These are phyloP conservation scores for Cadophora malorum DNA, from an alignment of 2,329 filamentous ascomycete genomes.

Conservation along the genomic window DNA sequence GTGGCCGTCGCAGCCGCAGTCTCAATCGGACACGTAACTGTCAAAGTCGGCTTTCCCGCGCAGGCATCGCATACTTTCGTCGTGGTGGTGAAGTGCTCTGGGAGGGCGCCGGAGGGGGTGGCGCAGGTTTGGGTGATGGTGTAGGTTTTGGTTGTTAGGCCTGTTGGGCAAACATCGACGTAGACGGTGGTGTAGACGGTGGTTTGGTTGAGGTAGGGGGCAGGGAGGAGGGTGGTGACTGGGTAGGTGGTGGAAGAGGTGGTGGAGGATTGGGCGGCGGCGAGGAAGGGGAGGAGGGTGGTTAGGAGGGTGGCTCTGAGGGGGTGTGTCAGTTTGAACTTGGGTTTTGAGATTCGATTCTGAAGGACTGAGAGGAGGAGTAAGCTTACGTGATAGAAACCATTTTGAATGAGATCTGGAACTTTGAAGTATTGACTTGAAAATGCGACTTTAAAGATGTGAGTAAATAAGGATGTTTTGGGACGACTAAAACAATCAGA, in stretches of 20 bases:
- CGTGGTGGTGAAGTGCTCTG: conserved; percentile 10
- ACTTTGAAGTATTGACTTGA: not conserved
- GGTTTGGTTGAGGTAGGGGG: not conserved
- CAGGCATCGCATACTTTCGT: conserved; percentile 14
- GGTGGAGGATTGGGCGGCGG: not conserved
- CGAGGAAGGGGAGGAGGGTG: not conserved
- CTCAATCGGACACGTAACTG: conserved; percentile 11
- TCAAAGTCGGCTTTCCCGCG: conserved; percentile 7
- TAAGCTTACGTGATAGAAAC: conserved; percentile 1
- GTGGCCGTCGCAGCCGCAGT: not conserved
- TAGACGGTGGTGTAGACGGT: conserved; percentile 18
- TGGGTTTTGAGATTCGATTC: not conserved
- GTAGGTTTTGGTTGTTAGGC: conserved; percentile 19
- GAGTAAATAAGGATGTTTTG: not conserved
- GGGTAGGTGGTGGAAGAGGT: not conserved
- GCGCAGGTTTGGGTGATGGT: conserved; percentile 3
- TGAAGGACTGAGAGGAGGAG: not conserved
- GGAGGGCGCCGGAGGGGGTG: not conserved
- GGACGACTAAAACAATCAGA: too few species aligned
- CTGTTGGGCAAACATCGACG: conserved; percentile 19
- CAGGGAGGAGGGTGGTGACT: not conserved
- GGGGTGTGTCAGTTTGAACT: too few species aligned
- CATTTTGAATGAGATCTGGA: not conserved
- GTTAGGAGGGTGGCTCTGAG: not conserved
- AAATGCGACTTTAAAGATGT: not conserved